These are phyloP conservation scores for Mytilinidion resinicola DNA, from an alignment of 495 filamentous ascomycete species.

Conservation along the genomic window DNA sequence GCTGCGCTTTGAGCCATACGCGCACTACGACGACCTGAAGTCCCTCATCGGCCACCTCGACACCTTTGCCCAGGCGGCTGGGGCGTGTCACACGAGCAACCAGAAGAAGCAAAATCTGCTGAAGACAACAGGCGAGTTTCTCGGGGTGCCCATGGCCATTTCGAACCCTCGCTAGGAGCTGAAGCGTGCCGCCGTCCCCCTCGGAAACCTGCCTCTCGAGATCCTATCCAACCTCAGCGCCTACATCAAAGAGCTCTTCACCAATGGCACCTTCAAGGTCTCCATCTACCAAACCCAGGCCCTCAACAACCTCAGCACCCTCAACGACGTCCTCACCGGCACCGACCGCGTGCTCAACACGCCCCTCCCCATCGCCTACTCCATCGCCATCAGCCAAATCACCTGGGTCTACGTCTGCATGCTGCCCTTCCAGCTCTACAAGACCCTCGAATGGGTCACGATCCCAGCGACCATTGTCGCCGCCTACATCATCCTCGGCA, in stretches of 20 bases:
- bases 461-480: conserved; percentile 71
- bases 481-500: conserved; percentile 86
- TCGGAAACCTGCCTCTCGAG: conserved; percentile 35
- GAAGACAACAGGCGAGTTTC: conserved; percentile 22
- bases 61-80: conserved; percentile 65
- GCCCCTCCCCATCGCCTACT: conserved; percentile 77
- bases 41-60: conserved; percentile 54
- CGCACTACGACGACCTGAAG: conserved; percentile 62
- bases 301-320: conserved; percentile 37
- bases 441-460: conserved; percentile 61
- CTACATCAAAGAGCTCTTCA: conserved; percentile 27
- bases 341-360: conserved; percentile 80
- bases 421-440: conserved; percentile 76
- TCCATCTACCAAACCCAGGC: conserved; percentile 31
- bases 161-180: conserved; percentile 28
- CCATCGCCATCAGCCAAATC: conserved; percentile 79
- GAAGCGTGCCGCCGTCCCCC: conserved; percentile 27
- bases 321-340: conserved; percentile 69
- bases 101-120: conserved; percentile 37
- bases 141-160: conserved; percentile 31
- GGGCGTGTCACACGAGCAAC: conserved; percentile 43
- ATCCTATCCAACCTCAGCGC: conserved; percentile 28
- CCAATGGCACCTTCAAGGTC: conserved; percentile 50
- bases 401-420: conserved; percentile 80
- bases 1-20: conserved; percentile 82